Conservation (phyloP, 345 rosid species). For the Euphorbia tirucalli region DNA sequence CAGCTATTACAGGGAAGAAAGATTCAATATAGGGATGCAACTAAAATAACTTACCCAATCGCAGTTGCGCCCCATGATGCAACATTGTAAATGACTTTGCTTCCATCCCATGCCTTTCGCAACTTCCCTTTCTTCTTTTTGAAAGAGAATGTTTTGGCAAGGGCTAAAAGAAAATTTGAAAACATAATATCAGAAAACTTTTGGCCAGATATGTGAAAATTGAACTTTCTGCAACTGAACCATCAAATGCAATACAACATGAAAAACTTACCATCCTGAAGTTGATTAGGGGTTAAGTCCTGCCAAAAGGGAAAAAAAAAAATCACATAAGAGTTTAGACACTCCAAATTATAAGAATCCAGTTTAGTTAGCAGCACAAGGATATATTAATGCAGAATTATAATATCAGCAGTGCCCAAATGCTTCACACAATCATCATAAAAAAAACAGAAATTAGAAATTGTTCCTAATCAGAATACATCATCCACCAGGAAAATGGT, state of each 20-base stretch:
- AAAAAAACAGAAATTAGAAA: background rate
- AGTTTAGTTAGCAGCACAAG: background rate
- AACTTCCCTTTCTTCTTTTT: constrained; percentile 88
- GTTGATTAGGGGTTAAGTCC: constrained; percentile 90
- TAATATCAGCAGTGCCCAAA: background rate
- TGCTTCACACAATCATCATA: background rate
- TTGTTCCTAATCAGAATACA: background rate
- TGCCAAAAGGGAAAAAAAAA: constrained; percentile 22
- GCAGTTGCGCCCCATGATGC: constrained; percentile 99
- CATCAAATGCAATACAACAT: constrained; percentile 1
- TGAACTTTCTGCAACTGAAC: constrained; percentile 7
- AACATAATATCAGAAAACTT: constrained; percentile 15
- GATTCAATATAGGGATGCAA: background rate
- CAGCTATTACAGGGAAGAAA: background rate
- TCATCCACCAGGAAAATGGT: too few relatives aligned
- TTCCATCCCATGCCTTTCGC: constrained; percentile 99
- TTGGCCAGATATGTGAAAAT: background rate
- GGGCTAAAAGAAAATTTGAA: constrained; percentile 50
- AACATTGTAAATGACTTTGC: constrained; percentile 84
- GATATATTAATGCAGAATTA: background rate
- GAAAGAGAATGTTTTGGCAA: constrained; percentile 78
- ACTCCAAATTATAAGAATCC: background rate
- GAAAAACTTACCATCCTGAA: constrained; percentile 70
- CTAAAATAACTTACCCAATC: constrained; percentile 53
- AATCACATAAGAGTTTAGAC: constrained; percentile 8